phyloP scores from a whole-genome alignment of 768 basidiomycete species.

The Suillus ampliporus region DNA sequence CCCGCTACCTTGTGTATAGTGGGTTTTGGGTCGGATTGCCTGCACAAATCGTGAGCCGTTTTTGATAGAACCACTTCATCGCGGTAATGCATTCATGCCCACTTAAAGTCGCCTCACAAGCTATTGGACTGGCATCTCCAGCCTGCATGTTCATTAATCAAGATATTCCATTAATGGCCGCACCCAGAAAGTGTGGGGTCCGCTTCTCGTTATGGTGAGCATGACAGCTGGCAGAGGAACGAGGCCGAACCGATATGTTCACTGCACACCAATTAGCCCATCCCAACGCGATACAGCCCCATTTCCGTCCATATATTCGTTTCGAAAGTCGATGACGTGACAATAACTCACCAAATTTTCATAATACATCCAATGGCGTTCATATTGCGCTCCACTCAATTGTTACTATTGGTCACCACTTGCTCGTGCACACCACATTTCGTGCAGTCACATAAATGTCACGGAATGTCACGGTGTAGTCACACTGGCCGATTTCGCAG shows the following conservation, averaged over 20 bases:
- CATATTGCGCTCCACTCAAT: not conserved
- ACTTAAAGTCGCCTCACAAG: not conserved
- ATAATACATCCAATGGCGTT: too few relatives aligned
- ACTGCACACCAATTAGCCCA: not conserved
- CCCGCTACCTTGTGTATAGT: not conserved
- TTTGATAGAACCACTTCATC: not conserved
- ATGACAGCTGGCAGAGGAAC: not conserved
- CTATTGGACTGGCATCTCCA: not conserved
- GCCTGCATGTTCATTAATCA: not conserved
- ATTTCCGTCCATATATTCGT: not conserved
- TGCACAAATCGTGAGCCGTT: not conserved
- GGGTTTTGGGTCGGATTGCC: not conserved
- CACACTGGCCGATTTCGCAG: too few relatives aligned
- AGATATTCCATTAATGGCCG: not conserved
- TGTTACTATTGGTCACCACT: too few relatives aligned
- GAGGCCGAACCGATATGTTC: not conserved
- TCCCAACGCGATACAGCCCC: too few relatives aligned
- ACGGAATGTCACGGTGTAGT: too few relatives aligned
- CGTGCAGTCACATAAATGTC: too few relatives aligned
- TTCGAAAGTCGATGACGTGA: not conserved
- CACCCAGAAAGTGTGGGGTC: not conserved
- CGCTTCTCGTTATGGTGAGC: too few relatives aligned
- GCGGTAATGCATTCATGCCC: not conserved
- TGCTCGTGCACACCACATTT: too few relatives aligned
- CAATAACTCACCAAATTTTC: not conserved